Evolutionary conservation across 192 early-diverging fungal species (phyloP).

Genomic region (Chytriomyces hyalinus): DNA sequence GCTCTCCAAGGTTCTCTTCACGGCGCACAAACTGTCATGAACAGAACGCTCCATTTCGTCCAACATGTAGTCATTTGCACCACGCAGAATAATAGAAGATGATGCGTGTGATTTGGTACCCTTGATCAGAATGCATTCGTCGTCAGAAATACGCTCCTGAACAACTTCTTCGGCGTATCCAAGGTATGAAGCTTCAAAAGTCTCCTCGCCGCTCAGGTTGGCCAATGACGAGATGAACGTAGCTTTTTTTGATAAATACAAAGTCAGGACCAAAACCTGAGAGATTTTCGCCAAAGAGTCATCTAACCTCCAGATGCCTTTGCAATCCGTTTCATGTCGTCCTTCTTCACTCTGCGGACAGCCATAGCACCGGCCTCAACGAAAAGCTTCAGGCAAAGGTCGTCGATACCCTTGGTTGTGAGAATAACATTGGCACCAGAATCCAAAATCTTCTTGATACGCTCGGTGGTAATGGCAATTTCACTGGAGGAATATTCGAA

Average conservation of each 20-base stretch:
- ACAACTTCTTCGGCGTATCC: conserved; percentile 95
- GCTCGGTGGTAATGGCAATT: conserved; percentile 93
- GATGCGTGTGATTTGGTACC: conserved; percentile 88
- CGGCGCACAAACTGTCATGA: conserved; percentile 93
- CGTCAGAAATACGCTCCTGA: conserved; percentile 96
- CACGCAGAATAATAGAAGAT: conserved; percentile 94
- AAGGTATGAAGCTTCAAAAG: conserved; percentile 86
- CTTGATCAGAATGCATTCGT: conserved; percentile 96
- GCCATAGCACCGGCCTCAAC: conserved; percentile 98
- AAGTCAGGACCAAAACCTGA: background rate
- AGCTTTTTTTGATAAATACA: conserved; percentile 53
- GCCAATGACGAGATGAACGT: conserved; percentile 93
- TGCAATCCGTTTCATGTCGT: conserved; percentile 96
- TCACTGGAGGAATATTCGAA: conserved; percentile 65
- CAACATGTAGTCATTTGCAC: conserved; percentile 98
- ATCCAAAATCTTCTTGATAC: conserved; percentile 91
- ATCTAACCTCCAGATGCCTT: conserved; percentile 88
- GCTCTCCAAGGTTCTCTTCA: conserved; percentile 96
- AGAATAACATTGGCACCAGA: conserved; percentile 97
- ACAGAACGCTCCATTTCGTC: conserved; percentile 99
- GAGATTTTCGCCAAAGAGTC: background rate
- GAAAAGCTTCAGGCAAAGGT: conserved; percentile 97
- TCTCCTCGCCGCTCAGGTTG: conserved; percentile 97
- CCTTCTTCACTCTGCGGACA: conserved; percentile 94
- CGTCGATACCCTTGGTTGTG: conserved; percentile 99